Evolutionary conservation across 75 land plant genomes (phyloP).

Genomic region (Picea glauca): DNA sequence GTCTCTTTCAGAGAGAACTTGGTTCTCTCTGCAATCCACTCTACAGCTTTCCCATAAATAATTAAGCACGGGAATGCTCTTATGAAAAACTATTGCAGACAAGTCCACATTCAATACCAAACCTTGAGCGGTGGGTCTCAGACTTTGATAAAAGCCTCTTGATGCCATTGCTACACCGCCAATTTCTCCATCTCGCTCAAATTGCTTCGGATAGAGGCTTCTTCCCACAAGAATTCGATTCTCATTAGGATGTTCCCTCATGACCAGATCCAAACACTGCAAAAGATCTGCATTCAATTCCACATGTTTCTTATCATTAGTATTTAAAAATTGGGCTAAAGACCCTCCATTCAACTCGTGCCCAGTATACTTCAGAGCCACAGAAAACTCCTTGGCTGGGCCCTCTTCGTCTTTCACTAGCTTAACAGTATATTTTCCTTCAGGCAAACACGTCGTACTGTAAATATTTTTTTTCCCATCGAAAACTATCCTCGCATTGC

Average conservation of each 20-base stretch:
- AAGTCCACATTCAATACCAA: conserved; percentile 48
- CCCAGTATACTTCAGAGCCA: background rate
- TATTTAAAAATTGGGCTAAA: background rate
- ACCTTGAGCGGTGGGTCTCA: conserved; percentile 54
- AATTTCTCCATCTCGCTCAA: conserved; percentile 4
- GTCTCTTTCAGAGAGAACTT: background rate
- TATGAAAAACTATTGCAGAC: conserved; percentile 41
- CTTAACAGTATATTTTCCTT: too few species aligned
- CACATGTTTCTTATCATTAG: background rate
- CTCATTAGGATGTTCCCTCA: conserved; percentile 18
- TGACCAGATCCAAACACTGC: background rate
- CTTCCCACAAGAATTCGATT: conserved; percentile 24
- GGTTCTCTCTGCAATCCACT: conserved; percentile 9
- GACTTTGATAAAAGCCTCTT: conserved; percentile 42
- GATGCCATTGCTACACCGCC: conserved; percentile 33
- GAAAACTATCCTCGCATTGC: too few species aligned
- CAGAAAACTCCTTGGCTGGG: background rate
- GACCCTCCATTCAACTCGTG: background rate
- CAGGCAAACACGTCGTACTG: too few species aligned
- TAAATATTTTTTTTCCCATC: too few species aligned
- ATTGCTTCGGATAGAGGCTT: conserved; percentile 19
- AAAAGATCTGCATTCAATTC: background rate
- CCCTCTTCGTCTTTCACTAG: background rate
- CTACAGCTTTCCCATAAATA: conserved; percentile 23
- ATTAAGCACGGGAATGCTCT: conserved; percentile 37